A percentile compares a stretch with the other conserved stretches of the same genome.
Evolutionary conservation across 345 rosid species (phyloP).

Genomic region (Hirschfeldia incana): DNA sequence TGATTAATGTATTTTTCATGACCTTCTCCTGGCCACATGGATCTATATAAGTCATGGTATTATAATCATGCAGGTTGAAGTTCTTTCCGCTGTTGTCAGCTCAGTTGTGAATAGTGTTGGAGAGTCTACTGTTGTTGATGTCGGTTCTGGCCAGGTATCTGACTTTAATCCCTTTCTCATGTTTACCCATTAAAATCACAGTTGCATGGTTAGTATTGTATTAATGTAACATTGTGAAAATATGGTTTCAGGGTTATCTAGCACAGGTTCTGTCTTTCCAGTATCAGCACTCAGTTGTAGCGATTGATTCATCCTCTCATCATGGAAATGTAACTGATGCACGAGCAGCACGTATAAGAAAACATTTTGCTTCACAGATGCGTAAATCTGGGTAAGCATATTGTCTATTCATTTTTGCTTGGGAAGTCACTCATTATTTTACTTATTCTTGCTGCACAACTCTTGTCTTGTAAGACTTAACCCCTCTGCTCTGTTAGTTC

Average conservation of each 20-base stretch:
- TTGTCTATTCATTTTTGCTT: constrained; percentile 1
- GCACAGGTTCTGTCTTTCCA: constrained; percentile 91
- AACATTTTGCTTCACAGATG: constrained; percentile 70
- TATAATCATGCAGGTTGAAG: constrained; percentile 61
- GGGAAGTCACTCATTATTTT: background rate
- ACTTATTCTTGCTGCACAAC: background rate
- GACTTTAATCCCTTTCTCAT: constrained; percentile 1
- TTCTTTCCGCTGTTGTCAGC: constrained; percentile 77
- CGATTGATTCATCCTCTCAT: constrained; percentile 86
- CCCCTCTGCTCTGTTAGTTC: constrained; percentile 54
- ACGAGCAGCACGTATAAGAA: constrained; percentile 82
- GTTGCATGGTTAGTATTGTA: background rate
- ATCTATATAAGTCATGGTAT: background rate
- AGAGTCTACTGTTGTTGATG: constrained; percentile 70
- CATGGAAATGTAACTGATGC: constrained; percentile 78
- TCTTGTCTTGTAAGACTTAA: constrained; percentile 28
- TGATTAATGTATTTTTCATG: background rate
- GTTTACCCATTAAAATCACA: constrained; percentile 3
- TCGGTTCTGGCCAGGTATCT: constrained; percentile 92
- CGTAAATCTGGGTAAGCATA: constrained; percentile 64
- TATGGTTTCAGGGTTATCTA: constrained; percentile 71
- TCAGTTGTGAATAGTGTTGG: constrained; percentile 54
- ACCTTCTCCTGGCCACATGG: constrained; percentile 13
- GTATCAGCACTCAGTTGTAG: constrained; percentile 72
- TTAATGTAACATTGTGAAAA: background rate